Evolutionary conservation across 1,284 basidiomycete genomes (phyloP), one percentile per base, ranked within the genome.

Genomic region (Trichosporon sp.): DNA sequence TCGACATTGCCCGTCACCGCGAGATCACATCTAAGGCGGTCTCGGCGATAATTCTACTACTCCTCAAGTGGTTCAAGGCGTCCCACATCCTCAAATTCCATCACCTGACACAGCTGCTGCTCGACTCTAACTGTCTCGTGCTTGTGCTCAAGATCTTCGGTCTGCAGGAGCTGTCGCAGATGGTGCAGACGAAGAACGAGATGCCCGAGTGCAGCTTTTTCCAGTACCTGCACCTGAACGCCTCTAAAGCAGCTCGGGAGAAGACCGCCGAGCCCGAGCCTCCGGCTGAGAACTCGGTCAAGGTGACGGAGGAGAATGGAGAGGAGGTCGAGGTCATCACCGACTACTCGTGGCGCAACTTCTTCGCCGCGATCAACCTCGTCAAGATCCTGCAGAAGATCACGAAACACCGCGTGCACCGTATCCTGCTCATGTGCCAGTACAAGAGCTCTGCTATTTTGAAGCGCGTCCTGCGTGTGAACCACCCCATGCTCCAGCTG

Each of bases 71-170:
- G 97, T 98, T 98, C 88, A 99, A 98, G 84, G 92, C 92, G 40
- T 97, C 94, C 67, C 95, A 99, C 85, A 91, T 92, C 38, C 96
- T 99, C 91, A 99, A 99, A 82, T 98, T 98, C 81, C 96, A 99
- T 84, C 94, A 98, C 83, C 87, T 99, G 38, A 94, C 94, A 6
- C 96, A 97, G 83, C 88, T 96, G 32, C 86, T 99, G 8, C 89
- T 99, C 66, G 97, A 99, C 79, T 96, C 94, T 21, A 99, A 99
- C 80, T 97, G 95, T 79, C 85, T 98, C 3, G 86, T 99, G 40
- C 88, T 99, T 32, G 93, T 99, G 67, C 86, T 99, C 79, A 99
- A 99, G 87, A 97, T 98, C 91, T 98, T 99, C 84, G 95, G 96
- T 11, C 84, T 98, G 75, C 94, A 96, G 81, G 97, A 99, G 80